Evolutionary conservation across 345 rosid genomes (phyloP), one percentile per base, ranked within the genome.

Genomic region (Gossypium turneri): DNA sequence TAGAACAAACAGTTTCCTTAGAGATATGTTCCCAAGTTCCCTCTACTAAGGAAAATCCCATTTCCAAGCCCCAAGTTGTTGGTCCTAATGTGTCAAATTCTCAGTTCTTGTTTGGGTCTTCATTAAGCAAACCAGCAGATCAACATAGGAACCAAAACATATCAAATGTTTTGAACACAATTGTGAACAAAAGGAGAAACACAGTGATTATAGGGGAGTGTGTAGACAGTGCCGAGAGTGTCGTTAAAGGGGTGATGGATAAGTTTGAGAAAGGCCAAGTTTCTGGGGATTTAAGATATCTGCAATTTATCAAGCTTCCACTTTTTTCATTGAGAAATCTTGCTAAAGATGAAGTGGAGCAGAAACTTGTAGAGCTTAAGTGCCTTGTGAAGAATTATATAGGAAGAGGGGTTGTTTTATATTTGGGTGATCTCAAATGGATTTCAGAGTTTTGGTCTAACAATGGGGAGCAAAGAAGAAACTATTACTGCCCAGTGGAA

Each of bases 391-490:
- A 82, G 79, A 83, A 83, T 75, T 81, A 76, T 56, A 43, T 70
- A 19, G 85, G 81, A 34, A 79, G 84, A 50, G 90, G 90, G 59
- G 76, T 84, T 9, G 84, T 87, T 43, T 75, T 90, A 73, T 90
- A 87, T 58, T 67, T 90, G 72, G 94, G 92, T 79, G 94, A 90
- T 81, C 80, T 90, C 55, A 84, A 83, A 57, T 88, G 86, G 82
- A 78, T 87, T 52, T 76, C 87, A 16, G 92, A 90, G 58, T 82
- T 82, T 76, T 87, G 90, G 92, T 81, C 90, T 9, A 79, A 29
- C 43, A 84, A 82, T 58, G 81, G 84, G 43, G 84, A 86, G 75
- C 88, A 84, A 51, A 85, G 84, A 69, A 83, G 85, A 60, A 82
- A 76, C 73, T 77, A 75, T 34, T 84, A 81, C 61, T 73, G 83